Evolutionary conservation across 805 yeast species (phyloP).

Genomic region (Brettanomyces anomalus): DNA sequence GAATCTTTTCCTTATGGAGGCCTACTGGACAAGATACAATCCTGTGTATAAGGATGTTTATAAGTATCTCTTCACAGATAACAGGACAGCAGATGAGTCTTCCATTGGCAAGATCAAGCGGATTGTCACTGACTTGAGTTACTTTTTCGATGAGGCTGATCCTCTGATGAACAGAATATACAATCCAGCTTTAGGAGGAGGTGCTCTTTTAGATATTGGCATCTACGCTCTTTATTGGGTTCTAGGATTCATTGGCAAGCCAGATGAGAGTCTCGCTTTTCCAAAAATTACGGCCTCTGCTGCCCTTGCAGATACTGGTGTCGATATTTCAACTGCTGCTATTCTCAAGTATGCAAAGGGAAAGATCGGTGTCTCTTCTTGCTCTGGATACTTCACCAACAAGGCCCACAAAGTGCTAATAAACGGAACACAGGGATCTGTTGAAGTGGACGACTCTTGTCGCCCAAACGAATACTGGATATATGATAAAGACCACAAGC

Average conservation of each 20-base stretch:
- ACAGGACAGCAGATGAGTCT: conserved; percentile 11
- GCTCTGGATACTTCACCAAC: conserved; percentile 10
- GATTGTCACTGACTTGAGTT: conserved; percentile 31
- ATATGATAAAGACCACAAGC: conserved; percentile 19
- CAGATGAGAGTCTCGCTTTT: conserved; percentile 12
- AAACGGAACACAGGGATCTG: conserved; percentile 15
- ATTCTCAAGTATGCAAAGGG: conserved; percentile 30
- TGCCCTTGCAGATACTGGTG: conserved; percentile 27
- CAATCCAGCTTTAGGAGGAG: conserved; percentile 41
- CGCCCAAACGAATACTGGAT: conserved; percentile 21
- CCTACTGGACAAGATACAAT: conserved; percentile 46
- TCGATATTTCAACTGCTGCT: conserved; percentile 32
- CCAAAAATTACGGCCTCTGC: conserved; percentile 25
- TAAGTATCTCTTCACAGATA: conserved; percentile 21
- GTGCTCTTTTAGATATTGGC: conserved; percentile 48
- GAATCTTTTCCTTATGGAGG: conserved; percentile 46
- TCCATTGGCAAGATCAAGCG: conserved; percentile 39
- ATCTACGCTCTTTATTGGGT: conserved; percentile 41
- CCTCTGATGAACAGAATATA: conserved; percentile 25
- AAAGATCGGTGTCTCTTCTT: conserved; percentile 30
- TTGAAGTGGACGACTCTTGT: conserved; percentile 10
- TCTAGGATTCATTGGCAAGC: conserved; percentile 29
- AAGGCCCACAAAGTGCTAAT: conserved; percentile 4
- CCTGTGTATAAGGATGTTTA: conserved; percentile 32
- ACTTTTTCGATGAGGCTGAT: conserved; percentile 5